Conservation (phyloP, 2,329 filamentous ascomycete species). For the Purpureocillium takamizusanense region DNA sequence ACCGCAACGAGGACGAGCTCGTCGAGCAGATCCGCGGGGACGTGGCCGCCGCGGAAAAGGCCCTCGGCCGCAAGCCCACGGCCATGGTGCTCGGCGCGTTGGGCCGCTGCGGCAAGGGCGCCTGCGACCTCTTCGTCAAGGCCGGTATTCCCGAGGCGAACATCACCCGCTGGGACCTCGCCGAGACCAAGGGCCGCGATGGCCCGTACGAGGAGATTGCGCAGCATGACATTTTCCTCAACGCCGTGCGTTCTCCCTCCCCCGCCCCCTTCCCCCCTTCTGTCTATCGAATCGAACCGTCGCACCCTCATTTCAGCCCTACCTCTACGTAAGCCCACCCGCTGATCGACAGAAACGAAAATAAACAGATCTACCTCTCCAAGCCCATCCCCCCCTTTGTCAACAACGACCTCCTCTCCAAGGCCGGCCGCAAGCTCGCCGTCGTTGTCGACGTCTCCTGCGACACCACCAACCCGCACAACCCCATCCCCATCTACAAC, state of each 20-base stretch:
- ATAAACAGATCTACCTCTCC: constrained; percentile 7
- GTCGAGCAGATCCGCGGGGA: constrained; percentile 22
- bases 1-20: constrained; percentile 60
- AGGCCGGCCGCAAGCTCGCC: constrained; percentile 59
- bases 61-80: constrained; percentile 59
- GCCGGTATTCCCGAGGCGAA: constrained; percentile 43
- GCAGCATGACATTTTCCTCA: constrained; percentile 69
- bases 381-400: constrained; percentile 58
- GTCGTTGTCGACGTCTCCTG: constrained; percentile 75
- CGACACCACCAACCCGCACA: constrained; percentile 66
- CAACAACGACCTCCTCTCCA: constrained; percentile 55
- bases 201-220: constrained; percentile 75
- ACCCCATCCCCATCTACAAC: constrained; percentile 69
- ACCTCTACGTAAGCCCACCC: too few relatives aligned
- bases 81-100: constrained; percentile 78
- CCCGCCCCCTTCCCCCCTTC: too few relatives aligned
- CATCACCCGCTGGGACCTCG: constrained; percentile 61
- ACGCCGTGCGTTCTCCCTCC: constrained; percentile 30
- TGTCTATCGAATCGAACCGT: too few relatives aligned
- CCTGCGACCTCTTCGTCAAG: constrained; percentile 68
- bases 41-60: constrained; percentile 62
- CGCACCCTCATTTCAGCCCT: too few relatives aligned
- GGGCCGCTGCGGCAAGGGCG: constrained; percentile 78
- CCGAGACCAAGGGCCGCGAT: constrained; percentile 57
- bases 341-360: background rate